Evolutionary conservation across 1,284 basidiomycete genomes (phyloP).

Genomic region (Apiotrichum veenhuisii): DNA sequence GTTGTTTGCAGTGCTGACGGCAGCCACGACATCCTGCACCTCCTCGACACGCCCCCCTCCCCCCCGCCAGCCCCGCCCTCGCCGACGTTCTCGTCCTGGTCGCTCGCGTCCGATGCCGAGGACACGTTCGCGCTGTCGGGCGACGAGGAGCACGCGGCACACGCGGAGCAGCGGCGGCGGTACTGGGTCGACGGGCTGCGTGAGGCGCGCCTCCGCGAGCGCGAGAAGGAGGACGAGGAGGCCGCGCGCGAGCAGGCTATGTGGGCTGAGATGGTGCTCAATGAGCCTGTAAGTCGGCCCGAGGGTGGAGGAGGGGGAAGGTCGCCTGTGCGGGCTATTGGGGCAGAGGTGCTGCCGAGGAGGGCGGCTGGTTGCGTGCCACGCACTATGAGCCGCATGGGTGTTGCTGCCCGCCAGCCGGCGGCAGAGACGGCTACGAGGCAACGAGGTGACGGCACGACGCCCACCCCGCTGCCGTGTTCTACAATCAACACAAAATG

Average conservation of each 20-base stretch:
- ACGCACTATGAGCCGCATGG: too few relatives aligned
- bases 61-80: slow-evolving; percentile 8
- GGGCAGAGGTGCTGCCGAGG: too few relatives aligned
- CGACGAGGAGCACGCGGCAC: slow-evolving; percentile 61
- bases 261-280: slow-evolving; percentile 63
- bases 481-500: too few relatives aligned
- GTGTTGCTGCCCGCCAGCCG: too few relatives aligned
- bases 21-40: slow-evolving; percentile 74
- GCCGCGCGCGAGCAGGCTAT: slow-evolving; percentile 62
- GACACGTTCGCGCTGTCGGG: slow-evolving; percentile 72
- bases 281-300: slow-evolving; percentile 54
- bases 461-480: too few relatives aligned
- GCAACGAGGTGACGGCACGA: too few relatives aligned
- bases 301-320: too few relatives aligned
- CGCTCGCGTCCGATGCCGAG: slow-evolving; percentile 76
- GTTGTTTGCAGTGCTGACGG: slow-evolving; percentile 1
- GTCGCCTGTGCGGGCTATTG: too few relatives aligned
- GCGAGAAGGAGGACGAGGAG: slow-evolving; percentile 53
- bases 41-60: slow-evolving; percentile 55
- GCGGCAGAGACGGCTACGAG: too few relatives aligned
- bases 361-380: too few relatives aligned
- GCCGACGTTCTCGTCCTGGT: slow-evolving; percentile 52
- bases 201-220: slow-evolving; percentile 60
- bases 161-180: slow-evolving; percentile 62
- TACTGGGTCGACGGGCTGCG: slow-evolving; percentile 59